Conservation (phyloP, 1,139 yeast genomes). For the Pichia inconspicua region DNA sequence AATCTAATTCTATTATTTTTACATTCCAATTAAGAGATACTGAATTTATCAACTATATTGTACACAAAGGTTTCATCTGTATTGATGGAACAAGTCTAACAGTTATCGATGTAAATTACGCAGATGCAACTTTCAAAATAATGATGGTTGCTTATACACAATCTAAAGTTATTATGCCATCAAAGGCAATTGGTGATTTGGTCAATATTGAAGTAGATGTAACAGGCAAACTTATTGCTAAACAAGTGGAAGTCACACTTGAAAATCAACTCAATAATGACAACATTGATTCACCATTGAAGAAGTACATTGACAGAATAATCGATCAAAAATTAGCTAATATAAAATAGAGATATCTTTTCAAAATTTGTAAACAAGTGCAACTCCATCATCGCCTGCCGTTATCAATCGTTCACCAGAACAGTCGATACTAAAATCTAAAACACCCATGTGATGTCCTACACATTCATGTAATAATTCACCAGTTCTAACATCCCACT, state of each 20-base stretch:
- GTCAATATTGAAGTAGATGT: conserved; percentile 93
- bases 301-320: conserved; percentile 39
- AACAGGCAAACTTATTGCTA: conserved; percentile 84
- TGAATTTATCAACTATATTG: conserved; percentile 66
- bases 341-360: neutral
- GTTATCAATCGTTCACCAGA: conserved; percentile 67
- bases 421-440: conserved; percentile 59
- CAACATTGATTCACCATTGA: conserved; percentile 27
- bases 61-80: conserved; percentile 87
- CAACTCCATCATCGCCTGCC: conserved; percentile 98
- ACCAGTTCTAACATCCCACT: conserved; percentile 88
- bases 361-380: conserved; percentile 47
- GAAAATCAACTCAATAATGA: conserved; percentile 45
- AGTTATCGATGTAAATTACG: conserved; percentile 64
- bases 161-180: conserved; percentile 65
- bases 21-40: conserved; percentile 66
- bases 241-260: conserved; percentile 60
- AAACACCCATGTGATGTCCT: conserved; percentile 91
- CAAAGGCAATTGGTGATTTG: conserved; percentile 49
- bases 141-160: conserved; percentile 94
- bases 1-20: conserved; percentile 72
- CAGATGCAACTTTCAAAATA: conserved; percentile 56
- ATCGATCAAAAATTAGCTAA: conserved; percentile 42
- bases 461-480: conserved; percentile 65
- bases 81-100: conserved; percentile 94